phyloP scores from a whole-genome alignment of 345 rosid genomes.

The Moringa oleifera region DNA sequence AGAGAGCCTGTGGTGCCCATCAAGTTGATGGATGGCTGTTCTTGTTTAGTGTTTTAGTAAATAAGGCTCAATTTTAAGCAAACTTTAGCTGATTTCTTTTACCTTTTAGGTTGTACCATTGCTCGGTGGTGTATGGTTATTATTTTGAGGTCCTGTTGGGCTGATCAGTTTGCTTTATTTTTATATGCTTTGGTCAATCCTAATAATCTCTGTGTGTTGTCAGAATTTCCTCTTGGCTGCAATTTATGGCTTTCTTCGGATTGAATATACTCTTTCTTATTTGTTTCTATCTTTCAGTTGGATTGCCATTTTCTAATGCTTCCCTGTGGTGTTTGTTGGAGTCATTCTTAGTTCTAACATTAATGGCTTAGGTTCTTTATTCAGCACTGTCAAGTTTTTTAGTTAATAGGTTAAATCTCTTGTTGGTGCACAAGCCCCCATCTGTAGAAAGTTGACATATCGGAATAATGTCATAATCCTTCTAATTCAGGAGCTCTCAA shows the following conservation, averaged over 20 bases:
- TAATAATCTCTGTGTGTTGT: not conserved
- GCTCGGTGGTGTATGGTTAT: too few relatives aligned
- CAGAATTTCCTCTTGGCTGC: not conserved
- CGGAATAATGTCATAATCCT: constrained; percentile 1
- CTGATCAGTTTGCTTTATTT: not conserved
- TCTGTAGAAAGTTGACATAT: not conserved
- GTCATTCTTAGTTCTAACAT: not conserved
- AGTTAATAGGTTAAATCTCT: not conserved
- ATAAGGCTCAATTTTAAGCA: too few relatives aligned
- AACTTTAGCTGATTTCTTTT: too few relatives aligned
- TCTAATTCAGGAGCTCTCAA: constrained; percentile 31
- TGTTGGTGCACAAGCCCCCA: not conserved
- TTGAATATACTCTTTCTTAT: not conserved
- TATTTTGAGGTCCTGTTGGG: not conserved
- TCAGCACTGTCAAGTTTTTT: not conserved
- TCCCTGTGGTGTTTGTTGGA: not conserved
- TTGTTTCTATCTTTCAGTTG: not conserved
- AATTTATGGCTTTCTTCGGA: not conserved
- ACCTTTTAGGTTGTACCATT: too few relatives aligned
- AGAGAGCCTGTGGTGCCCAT: too few relatives aligned
- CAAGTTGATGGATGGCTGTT: too few relatives aligned
- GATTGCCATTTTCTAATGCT: not conserved
- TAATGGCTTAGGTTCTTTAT: not conserved
- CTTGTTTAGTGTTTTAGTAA: too few relatives aligned
- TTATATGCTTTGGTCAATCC: not conserved